phyloP scores from a whole-genome alignment of 2,329 filamentous ascomycete species.

The Coniella lustricola region DNA sequence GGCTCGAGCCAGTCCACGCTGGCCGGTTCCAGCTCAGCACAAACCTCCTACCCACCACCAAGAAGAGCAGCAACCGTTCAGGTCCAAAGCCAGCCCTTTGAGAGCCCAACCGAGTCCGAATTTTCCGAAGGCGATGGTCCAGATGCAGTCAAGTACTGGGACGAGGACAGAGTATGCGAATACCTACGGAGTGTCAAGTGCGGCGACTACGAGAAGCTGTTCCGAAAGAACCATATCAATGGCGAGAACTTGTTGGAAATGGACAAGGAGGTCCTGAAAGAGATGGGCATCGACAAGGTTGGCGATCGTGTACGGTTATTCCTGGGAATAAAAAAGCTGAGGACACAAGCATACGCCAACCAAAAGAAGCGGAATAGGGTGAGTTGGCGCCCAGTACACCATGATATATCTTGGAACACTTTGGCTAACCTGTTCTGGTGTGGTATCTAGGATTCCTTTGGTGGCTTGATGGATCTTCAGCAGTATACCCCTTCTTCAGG shows the following conservation, averaged over 20 bases:
- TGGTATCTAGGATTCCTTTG: conserved; percentile 66
- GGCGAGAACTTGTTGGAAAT: conserved; percentile 95
- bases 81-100: conserved; percentile 51
- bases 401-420: background rate
- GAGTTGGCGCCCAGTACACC: conserved; percentile 25
- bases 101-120: conserved; percentile 85
- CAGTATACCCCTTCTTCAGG: conserved; percentile 51
- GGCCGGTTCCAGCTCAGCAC: conserved; percentile 36
- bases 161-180: conserved; percentile 84
- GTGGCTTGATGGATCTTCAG: conserved; percentile 57
- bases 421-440: conserved; percentile 8
- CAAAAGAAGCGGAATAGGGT: conserved; percentile 83
- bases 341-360: conserved; percentile 68
- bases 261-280: conserved; percentile 91
- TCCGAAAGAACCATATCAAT: conserved; percentile 91
- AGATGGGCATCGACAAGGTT: conserved; percentile 97
- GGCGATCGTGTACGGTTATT: conserved; percentile 91
- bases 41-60: conserved; percentile 42
- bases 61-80: conserved; percentile 45
- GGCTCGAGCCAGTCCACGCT: conserved; percentile 37
- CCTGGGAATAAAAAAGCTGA: conserved; percentile 74
- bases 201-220: conserved; percentile 85
- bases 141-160: conserved; percentile 76
- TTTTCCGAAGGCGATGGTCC: conserved; percentile 78
- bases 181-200: conserved; percentile 90